Conservation (phyloP, 768 basidiomycete species). For the Hypholoma sublateritium region DNA sequence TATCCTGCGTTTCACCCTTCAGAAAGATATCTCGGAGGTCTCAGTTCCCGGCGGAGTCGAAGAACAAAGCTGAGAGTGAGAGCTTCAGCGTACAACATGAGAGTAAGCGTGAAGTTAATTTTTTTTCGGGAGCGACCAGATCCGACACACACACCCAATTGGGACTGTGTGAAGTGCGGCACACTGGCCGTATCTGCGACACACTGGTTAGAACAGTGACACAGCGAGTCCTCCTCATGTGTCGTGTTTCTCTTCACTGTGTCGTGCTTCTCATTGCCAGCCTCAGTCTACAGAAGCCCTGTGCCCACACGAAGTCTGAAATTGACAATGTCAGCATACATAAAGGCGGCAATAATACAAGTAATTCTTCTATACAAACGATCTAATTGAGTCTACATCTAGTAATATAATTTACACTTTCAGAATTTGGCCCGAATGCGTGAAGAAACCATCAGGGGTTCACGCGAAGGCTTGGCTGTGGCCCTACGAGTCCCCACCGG, state of each 20-base stretch:
- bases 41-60: no score
- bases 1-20: no score
- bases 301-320: background rate
- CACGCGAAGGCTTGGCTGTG: background rate
- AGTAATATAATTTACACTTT: background rate
- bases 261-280: background rate
- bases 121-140: background rate
- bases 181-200: background rate
- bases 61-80: no score
- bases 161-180: background rate
- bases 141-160: background rate
- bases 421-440: background rate
- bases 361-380: background rate
- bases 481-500: background rate
- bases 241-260: background rate
- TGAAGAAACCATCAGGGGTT: background rate
- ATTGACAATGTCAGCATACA: background rate
- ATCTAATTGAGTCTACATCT: background rate
- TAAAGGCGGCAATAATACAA: background rate
- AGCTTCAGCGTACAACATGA: no score
- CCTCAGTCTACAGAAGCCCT: background rate
- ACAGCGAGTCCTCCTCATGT: background rate
- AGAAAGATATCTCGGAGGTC: no score
- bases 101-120: no score
- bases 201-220: background rate